phyloP scores from a whole-genome alignment of 2,329 filamentous ascomycete genomes.

The Aspergillus vadensis region DNA sequence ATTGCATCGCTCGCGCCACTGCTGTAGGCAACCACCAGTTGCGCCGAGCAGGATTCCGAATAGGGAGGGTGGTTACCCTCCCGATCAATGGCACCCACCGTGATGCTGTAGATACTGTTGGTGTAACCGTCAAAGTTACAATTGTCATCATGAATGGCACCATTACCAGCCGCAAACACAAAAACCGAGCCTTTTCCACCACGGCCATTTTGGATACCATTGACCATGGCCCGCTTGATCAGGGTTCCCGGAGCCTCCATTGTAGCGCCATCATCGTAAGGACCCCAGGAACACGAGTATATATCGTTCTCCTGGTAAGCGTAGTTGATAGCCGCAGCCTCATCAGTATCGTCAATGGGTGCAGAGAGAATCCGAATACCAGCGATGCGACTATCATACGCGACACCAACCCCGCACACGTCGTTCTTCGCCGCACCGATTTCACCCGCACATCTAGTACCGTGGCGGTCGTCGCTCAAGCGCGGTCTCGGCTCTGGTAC shows the following conservation, averaged over 20 bases:
- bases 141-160: slow-evolving; percentile 83
- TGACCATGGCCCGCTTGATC: slow-evolving; percentile 87
- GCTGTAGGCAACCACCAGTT: slow-evolving; percentile 94
- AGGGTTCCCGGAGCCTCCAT: slow-evolving; percentile 93
- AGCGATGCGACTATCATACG: slow-evolving; percentile 86
- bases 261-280: slow-evolving; percentile 85
- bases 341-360: slow-evolving; percentile 86
- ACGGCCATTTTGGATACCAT: slow-evolving; percentile 86
- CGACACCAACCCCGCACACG: slow-evolving; percentile 92
- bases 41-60: slow-evolving; percentile 92
- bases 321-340: slow-evolving; percentile 90
- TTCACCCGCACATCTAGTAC: slow-evolving; percentile 92
- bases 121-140: slow-evolving; percentile 99
- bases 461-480: slow-evolving; percentile 84
- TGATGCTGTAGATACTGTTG: slow-evolving; percentile 98
- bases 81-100: slow-evolving; percentile 87
- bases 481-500: slow-evolving; percentile 75
- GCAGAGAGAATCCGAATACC: slow-evolving; percentile 92
- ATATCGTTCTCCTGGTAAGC: slow-evolving; percentile 90
- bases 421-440: slow-evolving; percentile 90
- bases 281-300: slow-evolving; percentile 98
- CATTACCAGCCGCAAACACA: slow-evolving; percentile 96
- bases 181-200: slow-evolving; percentile 84
- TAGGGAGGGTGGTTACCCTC: slow-evolving; percentile 91
- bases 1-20: slow-evolving; percentile 87